Percentiles rank a stretch among this genome's conserved stretches.
phyloP scores from a whole-genome alignment of 768 basidiomycete species.

The Hericium erinaceus region DNA sequence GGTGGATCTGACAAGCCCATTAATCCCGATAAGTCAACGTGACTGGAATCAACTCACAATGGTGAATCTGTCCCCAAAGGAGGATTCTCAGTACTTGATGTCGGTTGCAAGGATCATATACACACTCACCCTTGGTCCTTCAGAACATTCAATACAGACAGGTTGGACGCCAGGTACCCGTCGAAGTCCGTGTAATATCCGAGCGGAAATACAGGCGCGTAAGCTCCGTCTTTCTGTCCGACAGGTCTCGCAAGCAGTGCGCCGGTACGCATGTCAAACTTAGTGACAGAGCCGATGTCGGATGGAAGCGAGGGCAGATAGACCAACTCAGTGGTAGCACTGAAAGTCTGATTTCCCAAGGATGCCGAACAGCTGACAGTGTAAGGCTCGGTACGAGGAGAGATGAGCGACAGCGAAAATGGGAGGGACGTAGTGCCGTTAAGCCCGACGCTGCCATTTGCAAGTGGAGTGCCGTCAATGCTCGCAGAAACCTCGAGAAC shows the following conservation, averaged over 20 bases:
- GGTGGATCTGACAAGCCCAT: slow-evolving; percentile 43
- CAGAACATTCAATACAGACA: slow-evolving; percentile 43
- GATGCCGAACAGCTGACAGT: slow-evolving; percentile 27
- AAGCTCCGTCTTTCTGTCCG: slow-evolving; percentile 11
- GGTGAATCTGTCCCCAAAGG: slow-evolving; percentile 22
- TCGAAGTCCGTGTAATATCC: slow-evolving; percentile 67
- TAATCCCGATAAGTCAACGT: background rate
- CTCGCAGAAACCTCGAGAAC: slow-evolving; percentile 23
- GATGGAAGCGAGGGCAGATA: slow-evolving; percentile 31
- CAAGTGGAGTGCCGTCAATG: slow-evolving; percentile 17
- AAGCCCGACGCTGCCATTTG: slow-evolving; percentile 25
- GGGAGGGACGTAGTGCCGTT: slow-evolving; percentile 29
- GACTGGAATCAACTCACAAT: slow-evolving; percentile 23
- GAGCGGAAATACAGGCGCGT: slow-evolving; percentile 47
- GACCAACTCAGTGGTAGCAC: slow-evolving; percentile 22
- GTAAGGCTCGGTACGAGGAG: slow-evolving; percentile 22
- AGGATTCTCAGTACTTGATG: slow-evolving; percentile 6
- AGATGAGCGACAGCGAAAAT: slow-evolving; percentile 23
- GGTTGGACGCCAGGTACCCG: slow-evolving; percentile 41
- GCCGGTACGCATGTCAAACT: slow-evolving; percentile 39
- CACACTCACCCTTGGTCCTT: slow-evolving; percentile 42
- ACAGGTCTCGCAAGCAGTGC: slow-evolving; percentile 31
- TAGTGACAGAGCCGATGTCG: slow-evolving; percentile 32
- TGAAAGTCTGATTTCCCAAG: slow-evolving; percentile 22
- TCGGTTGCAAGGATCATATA: background rate